Evolutionary conservation across 2,329 filamentous ascomycete genomes (phyloP), one percentile per base, ranked within the genome.

Genomic region (Phaeosphaeria sp.): DNA sequence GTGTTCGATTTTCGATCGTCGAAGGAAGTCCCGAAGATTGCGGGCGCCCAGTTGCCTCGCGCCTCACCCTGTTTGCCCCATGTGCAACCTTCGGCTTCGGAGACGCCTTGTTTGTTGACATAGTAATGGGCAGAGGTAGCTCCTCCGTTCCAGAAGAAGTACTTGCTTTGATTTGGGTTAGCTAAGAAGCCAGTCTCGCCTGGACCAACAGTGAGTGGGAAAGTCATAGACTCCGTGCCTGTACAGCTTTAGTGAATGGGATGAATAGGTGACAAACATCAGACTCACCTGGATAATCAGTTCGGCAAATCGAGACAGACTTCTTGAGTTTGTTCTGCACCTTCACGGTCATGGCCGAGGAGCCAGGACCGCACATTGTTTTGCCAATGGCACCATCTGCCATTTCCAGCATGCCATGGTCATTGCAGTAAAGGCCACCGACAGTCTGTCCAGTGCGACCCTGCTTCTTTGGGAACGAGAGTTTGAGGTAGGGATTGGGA

Each of bases 81-180:
- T 57, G 85, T 79, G 81, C 95, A 99, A 50, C 87, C 91, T 13
- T 93, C 79, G 64, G 87, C 76, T 57, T 87, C 80, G 18, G 79
- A 69, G 52, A 90, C 82, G 59, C 92, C 93, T 68, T 87, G 84
- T 70, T 90, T 90, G 86, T 98, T 98, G 80, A 98, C 86, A 77
- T 99, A 99, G 85, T 97, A 98, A 81, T 98, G 95, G 46, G 93
- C 93, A 48, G 92, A 93, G 52, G 95, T 98, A 50, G 81, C 69
- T 77, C 85, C 85, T 68, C 86, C 86, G 71, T 91, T 67, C 91
- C 92, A 96, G 60, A 83, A 79, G 83, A 93, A 98, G 83, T 94
- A 96, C 50, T 81, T 83, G 49, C 77, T 74, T 59, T 89, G 87
- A 64, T 90, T 80, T 47, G 94, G 90, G 82, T 92, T 94, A 74